Percentiles rank a stretch among this genome's conserved stretches.
Conservation (phyloP, 495 filamentous ascomycete species). For the Daldinia bambusicola region DNA sequence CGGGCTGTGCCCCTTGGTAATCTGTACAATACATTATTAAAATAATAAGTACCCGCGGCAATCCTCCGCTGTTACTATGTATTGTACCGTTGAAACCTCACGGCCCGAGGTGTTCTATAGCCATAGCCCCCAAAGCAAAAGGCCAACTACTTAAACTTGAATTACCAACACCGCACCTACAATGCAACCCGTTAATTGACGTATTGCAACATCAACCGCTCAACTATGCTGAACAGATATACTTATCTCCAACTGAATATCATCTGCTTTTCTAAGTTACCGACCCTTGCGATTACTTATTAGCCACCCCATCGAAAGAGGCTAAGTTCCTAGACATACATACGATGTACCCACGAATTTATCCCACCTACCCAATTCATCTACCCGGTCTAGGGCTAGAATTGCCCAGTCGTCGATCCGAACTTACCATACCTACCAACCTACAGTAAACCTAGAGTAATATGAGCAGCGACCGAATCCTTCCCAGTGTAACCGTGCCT, state of each 20-base stretch:
- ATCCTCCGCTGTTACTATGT: constrained; percentile 2
- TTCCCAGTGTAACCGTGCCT: constrained; percentile 28
- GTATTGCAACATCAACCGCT: not conserved
- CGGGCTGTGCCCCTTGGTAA: not conserved
- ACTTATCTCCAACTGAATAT: not conserved
- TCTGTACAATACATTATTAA: not conserved
- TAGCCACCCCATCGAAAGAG: not conserved
- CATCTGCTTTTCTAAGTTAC: not conserved
- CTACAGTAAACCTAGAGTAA: not conserved
- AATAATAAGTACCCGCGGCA: constrained; percentile 2
- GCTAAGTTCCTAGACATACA: not conserved
- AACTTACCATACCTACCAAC: not conserved
- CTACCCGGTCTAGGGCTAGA: not conserved
- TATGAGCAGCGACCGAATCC: constrained; percentile 23
- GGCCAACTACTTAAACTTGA: not conserved
- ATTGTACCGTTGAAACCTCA: not conserved
- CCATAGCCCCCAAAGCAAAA: not conserved
- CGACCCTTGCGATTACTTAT: not conserved
- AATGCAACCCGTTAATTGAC: not conserved
- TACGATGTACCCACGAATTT: not conserved
- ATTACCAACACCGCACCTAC: too few relatives aligned
- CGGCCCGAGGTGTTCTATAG: not conserved
- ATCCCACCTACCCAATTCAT: constrained; percentile 12
- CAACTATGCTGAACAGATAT: not conserved
- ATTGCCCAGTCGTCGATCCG: constrained; percentile 14